phyloP scores from a whole-genome alignment of 1,284 basidiomycete species.

The Ganoderma lingzhi region DNA sequence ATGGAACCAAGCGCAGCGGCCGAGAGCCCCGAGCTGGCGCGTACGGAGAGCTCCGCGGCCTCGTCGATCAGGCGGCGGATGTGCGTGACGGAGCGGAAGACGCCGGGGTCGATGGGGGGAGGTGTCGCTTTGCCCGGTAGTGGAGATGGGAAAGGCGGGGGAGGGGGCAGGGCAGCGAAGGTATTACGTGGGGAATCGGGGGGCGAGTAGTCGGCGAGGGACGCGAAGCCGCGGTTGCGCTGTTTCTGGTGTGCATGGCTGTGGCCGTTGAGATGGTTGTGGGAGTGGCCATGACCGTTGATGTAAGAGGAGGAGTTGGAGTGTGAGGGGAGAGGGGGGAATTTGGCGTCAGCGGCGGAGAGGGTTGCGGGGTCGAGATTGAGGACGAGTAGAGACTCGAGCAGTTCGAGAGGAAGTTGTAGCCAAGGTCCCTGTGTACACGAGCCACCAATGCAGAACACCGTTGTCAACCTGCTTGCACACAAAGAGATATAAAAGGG shows the following conservation, averaged over 20 bases:
- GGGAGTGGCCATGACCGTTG: slow-evolving; percentile 37
- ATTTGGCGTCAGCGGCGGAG: slow-evolving; percentile 53
- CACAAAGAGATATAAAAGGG: not conserved
- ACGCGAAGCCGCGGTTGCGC: slow-evolving; percentile 50
- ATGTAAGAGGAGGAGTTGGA: slow-evolving; percentile 41
- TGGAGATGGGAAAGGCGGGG: slow-evolving; percentile 55
- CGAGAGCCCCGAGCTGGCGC: slow-evolving; percentile 81
- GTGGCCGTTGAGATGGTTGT: slow-evolving; percentile 46
- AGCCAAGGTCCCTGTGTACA: slow-evolving; percentile 79
- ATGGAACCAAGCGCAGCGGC: slow-evolving; percentile 74
- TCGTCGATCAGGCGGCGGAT: slow-evolving; percentile 85
- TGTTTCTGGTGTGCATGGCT: slow-evolving; percentile 38
- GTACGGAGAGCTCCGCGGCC: slow-evolving; percentile 82
- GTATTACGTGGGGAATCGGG: slow-evolving; percentile 59
- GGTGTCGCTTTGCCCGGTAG: slow-evolving; percentile 71
- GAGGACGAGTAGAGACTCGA: slow-evolving; percentile 79
- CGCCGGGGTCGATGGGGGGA: slow-evolving; percentile 85
- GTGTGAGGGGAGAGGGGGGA: slow-evolving; percentile 39
- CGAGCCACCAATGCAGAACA: not conserved
- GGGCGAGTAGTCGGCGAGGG: slow-evolving; percentile 57
- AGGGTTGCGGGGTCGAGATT: slow-evolving; percentile 78
- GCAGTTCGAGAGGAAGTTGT: slow-evolving; percentile 82
- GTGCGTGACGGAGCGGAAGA: slow-evolving; percentile 74
- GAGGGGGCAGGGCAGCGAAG: slow-evolving; percentile 48
- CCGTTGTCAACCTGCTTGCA: not conserved